A percentile compares a stretch with the other conserved stretches of the same genome.
Evolutionary conservation across 2,329 filamentous ascomycete genomes (phyloP).

Genomic region (Lasiodiplodia gonubiensis): DNA sequence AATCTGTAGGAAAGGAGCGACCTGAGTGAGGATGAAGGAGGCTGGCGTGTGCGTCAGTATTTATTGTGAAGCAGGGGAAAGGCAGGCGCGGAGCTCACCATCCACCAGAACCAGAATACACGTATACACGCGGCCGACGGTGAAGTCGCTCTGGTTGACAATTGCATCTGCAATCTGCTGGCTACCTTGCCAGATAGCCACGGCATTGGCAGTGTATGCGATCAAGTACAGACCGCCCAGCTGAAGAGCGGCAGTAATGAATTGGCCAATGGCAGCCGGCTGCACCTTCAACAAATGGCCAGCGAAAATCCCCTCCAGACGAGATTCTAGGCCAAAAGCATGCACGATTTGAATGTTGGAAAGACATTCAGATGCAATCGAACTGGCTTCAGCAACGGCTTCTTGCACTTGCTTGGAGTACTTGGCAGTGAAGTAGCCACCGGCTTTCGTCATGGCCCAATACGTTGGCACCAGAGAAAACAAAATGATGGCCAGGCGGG

Average conservation of each 20-base stretch:
- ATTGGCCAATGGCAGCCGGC: slow-evolving; percentile 18
- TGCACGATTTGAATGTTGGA: slow-evolving; percentile 22
- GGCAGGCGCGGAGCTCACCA: neutral
- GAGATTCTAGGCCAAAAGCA: slow-evolving; percentile 7
- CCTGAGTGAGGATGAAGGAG: slow-evolving; percentile 21
- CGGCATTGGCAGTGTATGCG: slow-evolving; percentile 17
- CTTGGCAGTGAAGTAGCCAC: slow-evolving; percentile 9
- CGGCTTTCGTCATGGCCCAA: slow-evolving; percentile 61
- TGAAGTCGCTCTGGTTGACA: neutral
- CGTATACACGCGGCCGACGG: slow-evolving; percentile 10
- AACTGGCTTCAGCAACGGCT: slow-evolving; percentile 17
- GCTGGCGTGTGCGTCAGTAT: neutral
- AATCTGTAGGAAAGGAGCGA: slow-evolving; percentile 20
- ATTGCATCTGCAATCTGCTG: slow-evolving; percentile 17
- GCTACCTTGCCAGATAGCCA: slow-evolving; percentile 25
- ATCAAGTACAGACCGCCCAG: slow-evolving; percentile 16
- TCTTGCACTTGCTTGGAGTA: slow-evolving; percentile 10
- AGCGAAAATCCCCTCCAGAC: slow-evolving; percentile 15
- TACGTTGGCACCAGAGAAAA: slow-evolving; percentile 66
- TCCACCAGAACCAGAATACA: slow-evolving; percentile 10
- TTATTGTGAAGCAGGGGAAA: neutral
- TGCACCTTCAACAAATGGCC: slow-evolving; percentile 17
- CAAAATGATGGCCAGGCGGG: slow-evolving; percentile 7
- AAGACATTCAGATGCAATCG: slow-evolving; percentile 16
- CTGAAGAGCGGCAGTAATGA: slow-evolving; percentile 11